phyloP scores from a whole-genome alignment of 2,329 filamentous ascomycete genomes.

The Cladobotryum mycophilum region DNA sequence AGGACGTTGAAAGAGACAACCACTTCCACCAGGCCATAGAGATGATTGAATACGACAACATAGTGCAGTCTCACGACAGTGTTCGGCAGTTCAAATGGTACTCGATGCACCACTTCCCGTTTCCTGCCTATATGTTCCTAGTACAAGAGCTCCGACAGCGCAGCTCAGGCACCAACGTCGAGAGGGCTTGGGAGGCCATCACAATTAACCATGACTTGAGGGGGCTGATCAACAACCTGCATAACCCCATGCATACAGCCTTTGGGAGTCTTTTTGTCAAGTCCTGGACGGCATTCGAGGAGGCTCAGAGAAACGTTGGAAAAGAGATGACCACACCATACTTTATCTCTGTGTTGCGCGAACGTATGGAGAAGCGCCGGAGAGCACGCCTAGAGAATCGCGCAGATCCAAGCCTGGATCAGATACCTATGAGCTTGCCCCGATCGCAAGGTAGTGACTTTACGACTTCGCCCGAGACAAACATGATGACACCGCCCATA shows the following conservation, averaged over 20 bases:
- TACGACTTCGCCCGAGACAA: slow-evolving; percentile 15
- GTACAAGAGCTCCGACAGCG: slow-evolving; percentile 49
- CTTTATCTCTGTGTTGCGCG: slow-evolving; percentile 43
- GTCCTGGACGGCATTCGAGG: slow-evolving; percentile 54
- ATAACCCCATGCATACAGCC: slow-evolving; percentile 51
- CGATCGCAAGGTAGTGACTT: slow-evolving; percentile 12
- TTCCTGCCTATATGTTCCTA: slow-evolving; percentile 56
- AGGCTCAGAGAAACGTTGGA: slow-evolving; percentile 40
- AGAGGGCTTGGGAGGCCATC: slow-evolving; percentile 54
- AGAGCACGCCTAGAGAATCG: slow-evolving; percentile 25
- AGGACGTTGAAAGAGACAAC: slow-evolving; percentile 43
- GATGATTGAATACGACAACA: slow-evolving; percentile 55
- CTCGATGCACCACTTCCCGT: slow-evolving; percentile 52
- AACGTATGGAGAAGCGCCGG: slow-evolving; percentile 33
- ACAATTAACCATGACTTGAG: slow-evolving; percentile 48
- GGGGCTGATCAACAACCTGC: slow-evolving; percentile 41
- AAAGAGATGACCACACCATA: slow-evolving; percentile 36
- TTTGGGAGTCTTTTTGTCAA: slow-evolving; percentile 55
- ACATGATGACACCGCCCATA: slow-evolving; percentile 28
- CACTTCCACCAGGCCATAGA: slow-evolving; percentile 49
- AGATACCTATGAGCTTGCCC: slow-evolving; percentile 21
- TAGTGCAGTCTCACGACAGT: slow-evolving; percentile 45
- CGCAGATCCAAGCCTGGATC: slow-evolving; percentile 16
- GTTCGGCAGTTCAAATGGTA: slow-evolving; percentile 53
- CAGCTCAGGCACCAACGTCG: slow-evolving; percentile 48